These are phyloP conservation scores for Glebionis coronaria DNA, from an alignment of 129 eudicot species.

Conservation along the genomic window DNA sequence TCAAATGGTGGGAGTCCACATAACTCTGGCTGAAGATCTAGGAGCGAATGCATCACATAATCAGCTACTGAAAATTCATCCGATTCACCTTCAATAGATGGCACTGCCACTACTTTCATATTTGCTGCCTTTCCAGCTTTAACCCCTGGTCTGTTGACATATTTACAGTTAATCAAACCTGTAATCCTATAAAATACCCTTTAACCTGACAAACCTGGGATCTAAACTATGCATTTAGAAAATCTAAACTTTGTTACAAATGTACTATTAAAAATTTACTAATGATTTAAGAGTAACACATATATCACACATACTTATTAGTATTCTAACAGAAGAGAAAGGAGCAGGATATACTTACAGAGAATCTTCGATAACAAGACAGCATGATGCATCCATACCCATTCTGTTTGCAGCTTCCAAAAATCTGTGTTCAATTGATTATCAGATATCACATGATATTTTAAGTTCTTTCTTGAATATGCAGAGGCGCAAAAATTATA, in stretches of 20 bases:
- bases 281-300: neutral
- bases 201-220: too few relatives aligned
- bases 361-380: conserved; percentile 90
- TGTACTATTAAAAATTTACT: neutral
- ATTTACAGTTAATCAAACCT: neutral
- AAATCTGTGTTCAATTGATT: conserved; percentile 47
- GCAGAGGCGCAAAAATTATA: neutral
- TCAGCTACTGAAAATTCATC: conserved; percentile 63
- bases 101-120: conserved; percentile 85
- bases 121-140: conserved; percentile 86
- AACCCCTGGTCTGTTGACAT: conserved; percentile 58
- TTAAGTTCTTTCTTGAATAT: neutral
- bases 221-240: too few relatives aligned
- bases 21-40: conserved; percentile 68
- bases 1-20: conserved; percentile 82
- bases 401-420: conserved; percentile 80
- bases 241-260: too few relatives aligned
- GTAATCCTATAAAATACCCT: too few relatives aligned
- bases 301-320: neutral
- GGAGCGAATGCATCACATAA: conserved; percentile 62
- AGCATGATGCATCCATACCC: conserved; percentile 62
- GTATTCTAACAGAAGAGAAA: neutral
- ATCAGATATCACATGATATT: neutral
- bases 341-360: conserved; percentile 44
- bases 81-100: conserved; percentile 53